Conservation (phyloP, 257 asterid genomes). For the Penstemon newberryi region DNA sequence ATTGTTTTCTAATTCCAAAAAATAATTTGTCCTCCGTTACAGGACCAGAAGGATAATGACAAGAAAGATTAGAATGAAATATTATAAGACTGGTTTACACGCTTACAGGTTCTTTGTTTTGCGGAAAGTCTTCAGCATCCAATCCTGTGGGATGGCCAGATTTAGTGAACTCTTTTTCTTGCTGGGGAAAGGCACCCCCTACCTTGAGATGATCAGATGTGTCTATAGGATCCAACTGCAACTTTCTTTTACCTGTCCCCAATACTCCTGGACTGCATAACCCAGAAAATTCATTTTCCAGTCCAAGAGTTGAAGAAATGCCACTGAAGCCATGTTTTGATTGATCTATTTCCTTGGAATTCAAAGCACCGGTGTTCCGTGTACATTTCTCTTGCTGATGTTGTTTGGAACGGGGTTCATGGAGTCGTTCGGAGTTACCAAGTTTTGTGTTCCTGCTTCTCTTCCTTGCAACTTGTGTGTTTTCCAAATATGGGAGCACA, state of each 20-base stretch:
- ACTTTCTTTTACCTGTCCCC: constrained; percentile 38
- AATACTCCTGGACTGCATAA: constrained; percentile 30
- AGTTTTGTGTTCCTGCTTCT: constrained; percentile 51
- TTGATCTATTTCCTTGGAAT: constrained; percentile 33
- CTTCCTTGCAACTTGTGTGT: constrained; percentile 51
- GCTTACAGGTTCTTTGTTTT: constrained; percentile 64
- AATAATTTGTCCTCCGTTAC: background rate
- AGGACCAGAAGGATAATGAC: constrained; percentile 4
- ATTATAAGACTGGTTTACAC: constrained; percentile 19
- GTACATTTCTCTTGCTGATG: constrained; percentile 32
- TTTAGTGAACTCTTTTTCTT: constrained; percentile 33
- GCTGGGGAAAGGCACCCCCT: constrained; percentile 31
- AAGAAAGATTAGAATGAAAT: constrained; percentile 19
- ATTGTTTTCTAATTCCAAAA: background rate
- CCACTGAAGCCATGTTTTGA: constrained; percentile 15
- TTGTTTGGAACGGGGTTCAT: constrained; percentile 28
- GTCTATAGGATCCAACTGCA: constrained; percentile 36
- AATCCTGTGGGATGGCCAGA: constrained; percentile 24
- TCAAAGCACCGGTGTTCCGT: constrained; percentile 34
- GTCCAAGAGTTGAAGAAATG: constrained; percentile 28
- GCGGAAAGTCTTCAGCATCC: constrained; percentile 35
- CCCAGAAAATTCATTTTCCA: constrained; percentile 29
- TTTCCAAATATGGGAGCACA: constrained; percentile 36
- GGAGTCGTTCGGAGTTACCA: constrained; percentile 30
- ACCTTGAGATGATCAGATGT: constrained; percentile 37